Conservation (phyloP, 805 yeast genomes). For the Alloascoidea africana region DNA sequence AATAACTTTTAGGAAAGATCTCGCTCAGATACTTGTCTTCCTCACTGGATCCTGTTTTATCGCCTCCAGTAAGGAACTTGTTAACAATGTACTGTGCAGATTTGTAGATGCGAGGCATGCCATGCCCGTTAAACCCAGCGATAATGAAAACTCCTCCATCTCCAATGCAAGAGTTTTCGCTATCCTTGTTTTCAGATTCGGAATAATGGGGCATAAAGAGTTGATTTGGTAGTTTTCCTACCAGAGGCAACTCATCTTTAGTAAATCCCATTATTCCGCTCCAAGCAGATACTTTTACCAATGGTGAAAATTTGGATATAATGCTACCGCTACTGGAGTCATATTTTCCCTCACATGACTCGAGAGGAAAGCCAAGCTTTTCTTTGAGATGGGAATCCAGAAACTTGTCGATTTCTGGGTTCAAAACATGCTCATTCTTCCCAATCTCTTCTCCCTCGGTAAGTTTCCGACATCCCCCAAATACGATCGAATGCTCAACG, state of each 20-base stretch:
- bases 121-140: slow-evolving; percentile 37
- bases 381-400: slow-evolving; percentile 4
- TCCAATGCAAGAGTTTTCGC: slow-evolving; percentile 7
- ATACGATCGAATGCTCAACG: slow-evolving; percentile 5
- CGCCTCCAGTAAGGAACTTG: slow-evolving; percentile 4
- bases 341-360: slow-evolving; percentile 12
- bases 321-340: slow-evolving; percentile 8
- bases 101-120: slow-evolving; percentile 31
- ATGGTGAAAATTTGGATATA: neutral
- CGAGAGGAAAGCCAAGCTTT: slow-evolving; percentile 6
- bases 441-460: slow-evolving; percentile 6
- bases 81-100: slow-evolving; percentile 23
- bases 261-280: slow-evolving; percentile 33
- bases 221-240: slow-evolving; percentile 21
- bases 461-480: slow-evolving; percentile 9
- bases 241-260: slow-evolving; percentile 24
- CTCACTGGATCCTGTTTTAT: too few relatives aligned
- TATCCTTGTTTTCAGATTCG: slow-evolving; percentile 2
- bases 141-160: slow-evolving; percentile 20
- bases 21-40: neutral
- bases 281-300: slow-evolving; percentile 18
- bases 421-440: slow-evolving; percentile 6
- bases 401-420: slow-evolving; percentile 2
- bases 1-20: neutral
- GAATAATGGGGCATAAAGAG: slow-evolving; percentile 4